phyloP scores from a whole-genome alignment of 192 early-diverging fungal species.

The Podila horticola region DNA sequence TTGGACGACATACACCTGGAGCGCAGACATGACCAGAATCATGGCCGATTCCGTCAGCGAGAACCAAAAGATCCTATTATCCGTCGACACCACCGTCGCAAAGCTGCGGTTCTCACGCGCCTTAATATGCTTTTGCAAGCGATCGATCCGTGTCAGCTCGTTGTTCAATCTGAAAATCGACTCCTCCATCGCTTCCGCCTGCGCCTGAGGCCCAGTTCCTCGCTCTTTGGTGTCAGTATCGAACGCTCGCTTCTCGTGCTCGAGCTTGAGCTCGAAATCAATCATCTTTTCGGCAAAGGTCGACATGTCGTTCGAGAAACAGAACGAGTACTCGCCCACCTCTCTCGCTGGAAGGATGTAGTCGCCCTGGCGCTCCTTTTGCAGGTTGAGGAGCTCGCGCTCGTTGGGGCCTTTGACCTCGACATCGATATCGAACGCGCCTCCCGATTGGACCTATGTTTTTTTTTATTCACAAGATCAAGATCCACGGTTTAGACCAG shows the following conservation, averaged over 20 bases:
- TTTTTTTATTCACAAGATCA: background rate
- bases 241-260: slow-evolving; percentile 77
- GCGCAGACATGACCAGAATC: slow-evolving; percentile 83
- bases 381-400: slow-evolving; percentile 74
- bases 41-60: slow-evolving; percentile 77
- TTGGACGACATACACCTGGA: slow-evolving; percentile 95
- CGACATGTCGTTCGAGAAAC: slow-evolving; percentile 96
- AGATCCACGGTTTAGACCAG: background rate
- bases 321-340: slow-evolving; percentile 94
- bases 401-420: slow-evolving; percentile 81
- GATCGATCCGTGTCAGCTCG: slow-evolving; percentile 72
- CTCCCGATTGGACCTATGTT: slow-evolving; percentile 91
- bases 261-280: slow-evolving; percentile 96
- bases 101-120: slow-evolving; percentile 93
- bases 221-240: slow-evolving; percentile 31
- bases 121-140: slow-evolving; percentile 88
- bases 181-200: slow-evolving; percentile 59
- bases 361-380: slow-evolving; percentile 94
- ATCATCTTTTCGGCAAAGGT: slow-evolving; percentile 94
- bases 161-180: slow-evolving; percentile 69
- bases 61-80: slow-evolving; percentile 93
- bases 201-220: slow-evolving; percentile 44
- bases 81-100: slow-evolving; percentile 87
- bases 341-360: slow-evolving; percentile 89
- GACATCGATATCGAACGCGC: slow-evolving; percentile 97